Evolutionary conservation across 2,329 filamentous ascomycete genomes (phyloP).

Genomic region (Cladosporium colombiae): DNA sequence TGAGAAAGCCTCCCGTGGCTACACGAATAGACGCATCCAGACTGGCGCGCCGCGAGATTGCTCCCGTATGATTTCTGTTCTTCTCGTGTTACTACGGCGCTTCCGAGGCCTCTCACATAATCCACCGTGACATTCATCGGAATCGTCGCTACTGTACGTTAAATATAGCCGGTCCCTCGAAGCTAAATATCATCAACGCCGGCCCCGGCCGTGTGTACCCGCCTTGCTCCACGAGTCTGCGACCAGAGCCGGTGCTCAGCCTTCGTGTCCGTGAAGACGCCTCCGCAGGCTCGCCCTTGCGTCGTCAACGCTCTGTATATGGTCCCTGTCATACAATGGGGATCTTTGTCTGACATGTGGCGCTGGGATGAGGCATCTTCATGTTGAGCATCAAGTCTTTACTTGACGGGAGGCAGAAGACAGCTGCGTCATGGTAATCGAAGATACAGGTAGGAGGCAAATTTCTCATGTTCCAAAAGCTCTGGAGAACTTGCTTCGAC

Average conservation of each 20-base stretch:
- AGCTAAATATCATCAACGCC: background rate
- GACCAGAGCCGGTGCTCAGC: background rate
- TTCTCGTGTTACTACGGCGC: background rate
- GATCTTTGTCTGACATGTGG: background rate
- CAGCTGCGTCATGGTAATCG: background rate
- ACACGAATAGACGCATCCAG: background rate
- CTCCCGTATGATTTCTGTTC: background rate
- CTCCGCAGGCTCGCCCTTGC: background rate
- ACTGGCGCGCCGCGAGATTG: background rate
- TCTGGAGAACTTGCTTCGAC: background rate
- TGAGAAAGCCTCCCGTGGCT: background rate
- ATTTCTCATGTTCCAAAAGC: background rate
- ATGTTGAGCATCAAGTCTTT: background rate
- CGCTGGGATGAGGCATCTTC: background rate
- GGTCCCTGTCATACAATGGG: background rate
- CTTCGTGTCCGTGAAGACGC: constrained; percentile 5
- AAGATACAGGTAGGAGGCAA: background rate
- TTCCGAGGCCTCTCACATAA: background rate
- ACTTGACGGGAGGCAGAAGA: too few relatives aligned
- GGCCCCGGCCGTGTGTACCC: constrained; percentile 8
- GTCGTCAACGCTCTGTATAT: background rate
- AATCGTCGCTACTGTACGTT: background rate
- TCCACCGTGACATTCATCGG: background rate
- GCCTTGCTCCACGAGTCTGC: constrained; percentile 2
- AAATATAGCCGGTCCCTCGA: background rate